Conservation (phyloP, 805 yeast genomes). For the Wickerhamomyces silvicola region DNA sequence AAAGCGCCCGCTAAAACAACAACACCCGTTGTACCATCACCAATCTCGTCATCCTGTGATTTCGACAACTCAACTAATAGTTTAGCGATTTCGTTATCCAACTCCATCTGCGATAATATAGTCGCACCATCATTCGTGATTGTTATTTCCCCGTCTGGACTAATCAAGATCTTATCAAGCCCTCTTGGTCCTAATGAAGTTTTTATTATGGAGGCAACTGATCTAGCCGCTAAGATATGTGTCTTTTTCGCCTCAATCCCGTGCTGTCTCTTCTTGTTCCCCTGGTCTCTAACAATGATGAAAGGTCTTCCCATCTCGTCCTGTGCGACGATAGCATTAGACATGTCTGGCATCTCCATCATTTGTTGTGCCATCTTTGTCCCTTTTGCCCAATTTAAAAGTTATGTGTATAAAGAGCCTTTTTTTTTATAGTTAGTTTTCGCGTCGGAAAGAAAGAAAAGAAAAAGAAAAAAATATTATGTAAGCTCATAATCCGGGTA, state of each 20-base stretch:
- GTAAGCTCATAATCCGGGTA: no score
- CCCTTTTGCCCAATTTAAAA: conserved; percentile 1
- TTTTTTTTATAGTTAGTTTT: no score
- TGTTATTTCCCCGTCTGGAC: conserved; percentile 96
- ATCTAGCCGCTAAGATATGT: conserved; percentile 90
- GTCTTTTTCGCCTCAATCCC: conserved; percentile 77
- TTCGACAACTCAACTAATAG: conserved; percentile 86
- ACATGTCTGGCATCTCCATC: conserved; percentile 75
- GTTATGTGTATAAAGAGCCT: background rate
- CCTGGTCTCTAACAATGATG: conserved; percentile 89
- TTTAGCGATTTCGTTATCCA: conserved; percentile 94
- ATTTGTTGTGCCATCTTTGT: conserved; percentile 27
- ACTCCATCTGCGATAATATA: conserved; percentile 89
- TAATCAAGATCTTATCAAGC: conserved; percentile 89
- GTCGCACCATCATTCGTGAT: conserved; percentile 99
- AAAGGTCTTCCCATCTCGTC: conserved; percentile 99
- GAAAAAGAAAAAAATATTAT: no score
- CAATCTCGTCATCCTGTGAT: conserved; percentile 97
- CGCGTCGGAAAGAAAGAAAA: no score
- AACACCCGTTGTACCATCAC: conserved; percentile 99
- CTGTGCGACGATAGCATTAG: conserved; percentile 97
- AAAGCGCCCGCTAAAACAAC: conserved; percentile 94
- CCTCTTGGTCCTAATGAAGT: conserved; percentile 98
- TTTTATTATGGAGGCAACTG: conserved; percentile 87
- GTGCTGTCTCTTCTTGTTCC: conserved; percentile 55